Evolutionary conservation across 192 early-diverging fungal species (phyloP).

Genomic region (Cetraspora pellucida): DNA sequence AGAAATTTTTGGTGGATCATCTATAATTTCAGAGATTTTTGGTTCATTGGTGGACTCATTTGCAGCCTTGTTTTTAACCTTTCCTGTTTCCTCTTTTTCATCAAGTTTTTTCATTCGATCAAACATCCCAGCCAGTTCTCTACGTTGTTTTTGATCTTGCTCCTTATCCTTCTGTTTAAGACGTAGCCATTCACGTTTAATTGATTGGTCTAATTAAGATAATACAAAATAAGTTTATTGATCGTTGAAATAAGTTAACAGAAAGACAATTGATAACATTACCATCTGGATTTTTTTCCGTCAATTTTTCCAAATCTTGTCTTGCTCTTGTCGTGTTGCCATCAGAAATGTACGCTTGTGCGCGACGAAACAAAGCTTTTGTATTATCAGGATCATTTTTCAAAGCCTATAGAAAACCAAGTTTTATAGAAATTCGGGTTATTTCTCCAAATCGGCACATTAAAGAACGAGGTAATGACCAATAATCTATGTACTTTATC

Average conservation of each 20-base stretch:
- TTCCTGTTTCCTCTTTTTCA: slow-evolving; percentile 33
- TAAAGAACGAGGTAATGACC: neutral
- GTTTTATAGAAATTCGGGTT: too few relatives aligned
- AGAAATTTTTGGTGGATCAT: neutral
- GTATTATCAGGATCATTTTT: slow-evolving; percentile 45
- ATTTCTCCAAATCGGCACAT: neutral
- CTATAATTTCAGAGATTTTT: neutral
- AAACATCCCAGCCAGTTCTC: slow-evolving; percentile 45
- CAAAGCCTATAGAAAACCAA: slow-evolving; percentile 32
- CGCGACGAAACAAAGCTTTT: slow-evolving; percentile 50
- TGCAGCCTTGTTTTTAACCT: neutral
- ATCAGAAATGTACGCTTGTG: slow-evolving; percentile 45
- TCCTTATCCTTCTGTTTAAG: slow-evolving; percentile 43
- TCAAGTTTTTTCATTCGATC: slow-evolving; percentile 41
- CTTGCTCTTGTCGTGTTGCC: slow-evolving; percentile 46
- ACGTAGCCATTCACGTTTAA: slow-evolving; percentile 42
- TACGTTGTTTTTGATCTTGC: slow-evolving; percentile 44
- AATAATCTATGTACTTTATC: slow-evolving; percentile 24
- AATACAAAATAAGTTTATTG: neutral
- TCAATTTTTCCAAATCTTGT: slow-evolving; percentile 41
- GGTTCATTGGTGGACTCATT: neutral
- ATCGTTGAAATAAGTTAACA: neutral
- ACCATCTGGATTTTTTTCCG: slow-evolving; percentile 36
- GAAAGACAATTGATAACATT: neutral
- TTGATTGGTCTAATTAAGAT: slow-evolving; percentile 36